Conservation (phyloP, 169 alveolate genomes). For the Plasmodium cynomolgi region DNA sequence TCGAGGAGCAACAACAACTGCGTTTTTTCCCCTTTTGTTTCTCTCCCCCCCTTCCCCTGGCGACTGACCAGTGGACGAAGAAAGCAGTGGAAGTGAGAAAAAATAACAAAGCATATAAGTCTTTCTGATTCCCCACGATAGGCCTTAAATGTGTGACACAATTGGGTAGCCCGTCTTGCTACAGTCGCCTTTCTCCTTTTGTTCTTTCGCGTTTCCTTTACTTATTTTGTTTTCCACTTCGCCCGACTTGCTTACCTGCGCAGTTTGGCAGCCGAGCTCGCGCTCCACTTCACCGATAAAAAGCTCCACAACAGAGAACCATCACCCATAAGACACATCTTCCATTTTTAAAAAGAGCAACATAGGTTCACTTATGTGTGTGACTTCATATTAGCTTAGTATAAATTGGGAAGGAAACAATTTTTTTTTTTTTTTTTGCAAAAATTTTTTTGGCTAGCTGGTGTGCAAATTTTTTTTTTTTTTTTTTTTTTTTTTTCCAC, state of each 20-base stretch:
- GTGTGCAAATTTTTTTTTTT: neutral
- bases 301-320: neutral
- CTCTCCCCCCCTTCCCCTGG: neutral
- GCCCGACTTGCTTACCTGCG: neutral
- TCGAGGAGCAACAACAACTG: neutral
- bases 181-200: neutral
- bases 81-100: neutral
- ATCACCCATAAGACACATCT: neutral
- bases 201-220: neutral
- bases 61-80: neutral
- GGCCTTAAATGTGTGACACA: neutral
- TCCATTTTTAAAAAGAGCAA: neutral
- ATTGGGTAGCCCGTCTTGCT: neutral
- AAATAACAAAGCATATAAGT: neutral
- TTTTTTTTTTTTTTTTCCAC: neutral
- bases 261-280: neutral
- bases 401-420: neutral
- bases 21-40: neutral
- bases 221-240: neutral
- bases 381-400: neutral
- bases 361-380: neutral
- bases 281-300: neutral
- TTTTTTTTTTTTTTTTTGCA: neutral
- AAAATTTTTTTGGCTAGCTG: neutral
- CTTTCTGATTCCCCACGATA: neutral